Conservation (phyloP, 1,284 basidiomycete genomes). For the Sanghuangporus weigelae region DNA sequence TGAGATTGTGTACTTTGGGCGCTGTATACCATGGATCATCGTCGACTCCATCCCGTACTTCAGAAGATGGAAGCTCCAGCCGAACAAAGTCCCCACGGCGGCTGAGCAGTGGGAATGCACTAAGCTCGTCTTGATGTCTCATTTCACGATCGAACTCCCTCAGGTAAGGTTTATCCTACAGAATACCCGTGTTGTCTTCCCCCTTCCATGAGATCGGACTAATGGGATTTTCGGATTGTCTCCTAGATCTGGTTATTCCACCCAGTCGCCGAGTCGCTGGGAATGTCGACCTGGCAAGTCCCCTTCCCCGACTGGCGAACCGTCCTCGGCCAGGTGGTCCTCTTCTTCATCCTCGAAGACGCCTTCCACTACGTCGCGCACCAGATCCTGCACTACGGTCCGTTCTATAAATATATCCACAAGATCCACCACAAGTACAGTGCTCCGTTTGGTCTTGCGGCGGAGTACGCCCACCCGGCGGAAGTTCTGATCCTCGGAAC, state of each 20-base stretch:
- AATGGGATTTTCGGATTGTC: background rate
- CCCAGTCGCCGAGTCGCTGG: constrained; percentile 85
- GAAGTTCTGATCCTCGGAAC: constrained; percentile 89
- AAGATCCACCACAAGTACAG: constrained; percentile 98
- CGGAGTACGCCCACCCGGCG: constrained; percentile 95
- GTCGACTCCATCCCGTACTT: constrained; percentile 95
- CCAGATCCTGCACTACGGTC: constrained; percentile 84
- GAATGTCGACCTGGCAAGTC: constrained; percentile 89
- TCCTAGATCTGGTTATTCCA: constrained; percentile 93
- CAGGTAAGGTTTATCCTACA: constrained; percentile 48
- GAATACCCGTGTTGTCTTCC: background rate
- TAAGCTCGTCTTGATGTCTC: constrained; percentile 90
- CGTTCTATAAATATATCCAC: constrained; percentile 96
- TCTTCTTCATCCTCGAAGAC: constrained; percentile 98
- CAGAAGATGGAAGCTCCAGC: constrained; percentile 92
- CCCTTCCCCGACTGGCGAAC: constrained; percentile 76
- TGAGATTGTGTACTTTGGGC: constrained; percentile 98
- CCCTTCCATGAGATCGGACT: background rate
- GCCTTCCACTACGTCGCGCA: constrained; percentile 88
- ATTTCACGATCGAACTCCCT: constrained; percentile 95
- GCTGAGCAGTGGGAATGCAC: constrained; percentile 95
- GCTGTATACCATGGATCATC: constrained; percentile 93
- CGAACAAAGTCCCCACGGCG: constrained; percentile 74
- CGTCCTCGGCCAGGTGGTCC: constrained; percentile 76
- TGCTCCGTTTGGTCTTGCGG: constrained; percentile 95